These are phyloP conservation scores for Naganishia sp. DNA, from an alignment of 1,284 basidiomycete species.

Conservation along the genomic window DNA sequence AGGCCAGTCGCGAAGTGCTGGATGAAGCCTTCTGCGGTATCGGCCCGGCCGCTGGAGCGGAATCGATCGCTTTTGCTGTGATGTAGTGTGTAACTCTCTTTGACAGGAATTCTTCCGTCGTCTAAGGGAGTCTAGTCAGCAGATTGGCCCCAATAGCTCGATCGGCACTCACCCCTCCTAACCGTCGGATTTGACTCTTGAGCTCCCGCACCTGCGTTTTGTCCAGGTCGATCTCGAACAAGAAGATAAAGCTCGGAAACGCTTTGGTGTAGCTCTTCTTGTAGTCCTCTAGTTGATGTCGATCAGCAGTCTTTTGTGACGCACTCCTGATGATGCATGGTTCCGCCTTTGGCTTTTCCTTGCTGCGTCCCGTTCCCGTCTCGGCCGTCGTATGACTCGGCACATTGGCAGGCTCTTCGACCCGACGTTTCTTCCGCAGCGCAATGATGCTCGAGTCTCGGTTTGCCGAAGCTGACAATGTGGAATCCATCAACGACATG, in stretches of 20 bases:
- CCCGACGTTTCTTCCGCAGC: conserved; percentile 12
- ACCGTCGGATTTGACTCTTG: conserved; percentile 57
- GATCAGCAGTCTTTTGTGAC: conserved; percentile 6
- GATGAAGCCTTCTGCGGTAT: conserved; percentile 36
- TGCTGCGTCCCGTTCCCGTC: neutral
- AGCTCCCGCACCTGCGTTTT: conserved; percentile 14
- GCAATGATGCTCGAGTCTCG: conserved; percentile 5
- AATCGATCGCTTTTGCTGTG: conserved; percentile 54
- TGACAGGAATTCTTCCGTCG: conserved; percentile 82
- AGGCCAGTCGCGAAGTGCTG: conserved; percentile 50
- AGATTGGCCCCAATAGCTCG: neutral
- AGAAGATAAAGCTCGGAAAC: conserved; percentile 81
- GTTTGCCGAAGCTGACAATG: conserved; percentile 3
- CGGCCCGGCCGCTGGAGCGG: conserved; percentile 57
- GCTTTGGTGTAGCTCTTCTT: conserved; percentile 77
- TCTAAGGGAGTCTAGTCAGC: conserved; percentile 54
- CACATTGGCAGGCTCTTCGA: conserved; percentile 1
- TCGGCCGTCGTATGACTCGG: neutral
- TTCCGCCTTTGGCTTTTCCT: neutral
- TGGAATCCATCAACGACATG: conserved; percentile 21
- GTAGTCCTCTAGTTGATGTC: conserved; percentile 67
- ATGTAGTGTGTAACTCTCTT: conserved; percentile 83
- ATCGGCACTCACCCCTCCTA: conserved; percentile 71
- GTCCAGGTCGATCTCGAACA: conserved; percentile 72
- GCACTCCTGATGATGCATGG: neutral